Percentiles rank a stretch among this genome's conserved stretches.
Evolutionary conservation across 306 rosid genomes (phyloP).

Genomic region (Mimosa bimucronata): DNA sequence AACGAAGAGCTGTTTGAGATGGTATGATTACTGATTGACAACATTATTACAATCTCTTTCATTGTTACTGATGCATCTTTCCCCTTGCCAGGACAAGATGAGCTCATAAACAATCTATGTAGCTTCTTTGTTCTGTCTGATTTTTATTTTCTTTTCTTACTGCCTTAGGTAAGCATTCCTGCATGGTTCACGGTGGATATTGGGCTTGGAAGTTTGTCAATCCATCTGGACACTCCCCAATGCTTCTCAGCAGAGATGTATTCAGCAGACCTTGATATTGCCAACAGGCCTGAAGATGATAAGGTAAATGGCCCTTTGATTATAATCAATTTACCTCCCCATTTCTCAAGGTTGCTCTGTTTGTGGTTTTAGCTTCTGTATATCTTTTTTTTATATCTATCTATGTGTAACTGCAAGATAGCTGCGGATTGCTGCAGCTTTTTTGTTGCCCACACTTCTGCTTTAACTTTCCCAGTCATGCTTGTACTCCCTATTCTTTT

Average conservation of each 20-base stretch:
- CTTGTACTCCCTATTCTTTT: background rate
- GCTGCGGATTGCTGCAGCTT: background rate
- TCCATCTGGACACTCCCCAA: slow-evolving; percentile 86
- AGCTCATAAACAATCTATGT: background rate
- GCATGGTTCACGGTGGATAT: slow-evolving; percentile 91
- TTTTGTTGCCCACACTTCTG: background rate
- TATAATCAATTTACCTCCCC: background rate
- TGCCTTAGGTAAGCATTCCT: slow-evolving; percentile 85
- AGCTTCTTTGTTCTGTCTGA: slow-evolving; percentile 12
- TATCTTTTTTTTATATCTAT: background rate
- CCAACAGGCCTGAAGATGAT: slow-evolving; percentile 87
- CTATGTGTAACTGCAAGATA: background rate
- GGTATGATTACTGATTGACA: slow-evolving; percentile 51
- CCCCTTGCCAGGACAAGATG: background rate
- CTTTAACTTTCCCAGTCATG: background rate
- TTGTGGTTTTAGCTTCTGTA: background rate
- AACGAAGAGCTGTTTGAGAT: slow-evolving; percentile 84
- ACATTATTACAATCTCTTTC: background rate
- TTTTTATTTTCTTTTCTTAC: slow-evolving; percentile 25
- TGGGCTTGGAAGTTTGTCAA: slow-evolving; percentile 85
- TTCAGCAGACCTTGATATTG: slow-evolving; percentile 79
- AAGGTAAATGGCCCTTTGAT: slow-evolving; percentile 54
- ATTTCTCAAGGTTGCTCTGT: background rate
- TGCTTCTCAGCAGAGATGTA: slow-evolving; percentile 95
- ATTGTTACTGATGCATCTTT: background rate